Conservation (phyloP, 2,329 filamentous ascomycete species). For the Arachnomyces sp. region DNA sequence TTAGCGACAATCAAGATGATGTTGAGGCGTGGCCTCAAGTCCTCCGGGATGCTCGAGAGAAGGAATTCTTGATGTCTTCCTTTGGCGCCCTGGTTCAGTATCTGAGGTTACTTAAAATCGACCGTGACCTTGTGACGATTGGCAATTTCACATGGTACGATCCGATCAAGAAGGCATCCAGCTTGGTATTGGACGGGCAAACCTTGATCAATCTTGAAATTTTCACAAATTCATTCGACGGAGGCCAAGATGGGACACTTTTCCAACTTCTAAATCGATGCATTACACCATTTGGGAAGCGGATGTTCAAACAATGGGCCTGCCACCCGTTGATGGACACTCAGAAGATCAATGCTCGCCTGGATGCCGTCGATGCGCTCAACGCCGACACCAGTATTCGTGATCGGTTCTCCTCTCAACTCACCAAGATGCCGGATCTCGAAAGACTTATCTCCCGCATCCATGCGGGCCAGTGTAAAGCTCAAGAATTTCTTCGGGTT, state of each 20-base stretch:
- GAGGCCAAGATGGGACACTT: slow-evolving; percentile 73
- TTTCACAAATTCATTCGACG: slow-evolving; percentile 88
- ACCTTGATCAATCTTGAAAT: slow-evolving; percentile 97
- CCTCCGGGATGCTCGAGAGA: slow-evolving; percentile 64
- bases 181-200: slow-evolving; percentile 86
- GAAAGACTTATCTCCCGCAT: slow-evolving; percentile 91
- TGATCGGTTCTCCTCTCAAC: slow-evolving; percentile 79
- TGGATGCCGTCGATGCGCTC: slow-evolving; percentile 89
- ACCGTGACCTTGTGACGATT: slow-evolving; percentile 77
- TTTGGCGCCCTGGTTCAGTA: slow-evolving; percentile 86
- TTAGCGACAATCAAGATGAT: slow-evolving; percentile 48
- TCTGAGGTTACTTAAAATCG: slow-evolving; percentile 76
- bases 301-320: slow-evolving; percentile 92
- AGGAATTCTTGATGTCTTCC: slow-evolving; percentile 81
- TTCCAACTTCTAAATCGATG: slow-evolving; percentile 89
- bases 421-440: slow-evolving; percentile 87
- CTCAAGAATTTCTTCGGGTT: slow-evolving; percentile 87
- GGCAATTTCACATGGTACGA: slow-evolving; percentile 88
- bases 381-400: slow-evolving; percentile 75
- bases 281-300: slow-evolving; percentile 93
- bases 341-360: slow-evolving; percentile 78
- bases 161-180: slow-evolving; percentile 84
- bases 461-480: slow-evolving; percentile 81
- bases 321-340: slow-evolving; percentile 89
- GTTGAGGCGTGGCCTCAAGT: slow-evolving; percentile 69